Evolutionary conservation across 495 filamentous ascomycete species (phyloP), one percentile per base, ranked within the genome.

Genomic region (Penicillium coffeae): DNA sequence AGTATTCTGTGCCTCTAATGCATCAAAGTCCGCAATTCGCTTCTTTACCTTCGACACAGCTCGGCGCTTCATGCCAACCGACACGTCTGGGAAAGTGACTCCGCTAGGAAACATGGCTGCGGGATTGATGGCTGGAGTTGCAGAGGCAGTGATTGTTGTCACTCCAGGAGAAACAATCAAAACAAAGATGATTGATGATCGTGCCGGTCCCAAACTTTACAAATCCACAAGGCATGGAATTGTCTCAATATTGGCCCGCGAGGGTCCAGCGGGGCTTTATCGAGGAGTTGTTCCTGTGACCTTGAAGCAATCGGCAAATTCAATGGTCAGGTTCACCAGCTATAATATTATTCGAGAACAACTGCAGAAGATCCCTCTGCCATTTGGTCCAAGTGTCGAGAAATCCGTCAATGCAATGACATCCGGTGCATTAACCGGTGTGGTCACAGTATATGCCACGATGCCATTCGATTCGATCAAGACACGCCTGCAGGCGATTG

Each of bases 391-490:
- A 3, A 12, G 8, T 2, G 35, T 38, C 3, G n/a, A 14, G n/a
- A 48, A 53, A 18, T 42, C 42, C 1, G 21, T 51, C 12, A 56
- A 38, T 38, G 56, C 60, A 3, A 41, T 55, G 3, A 38, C 41
- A 2, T 48, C 59, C 14, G 63, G 60, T 10, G 60, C 58, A 1
- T 14, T 63, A 9, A 56, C 60, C 5, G 64, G 61, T 2, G 46
- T 64, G 2, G 58, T 60, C 10, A 64, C 61, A 8, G 61, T 60
- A 20, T 62, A 79, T 34, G 64, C 66, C 1, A 84, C 79, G 12
- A 79, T 83, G 72, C 81, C 81, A 9, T 84, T 84, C 61, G 81
- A 84, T 56, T 78, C 77, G n/a, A 70, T 86, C 21, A 84, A 86
- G 66, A 84, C 82, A 21, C 59, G 78, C 42, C 70, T 72, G 37